Conservation (phyloP, 208 protist species). For the Ichthyophonus hoferi region DNA sequence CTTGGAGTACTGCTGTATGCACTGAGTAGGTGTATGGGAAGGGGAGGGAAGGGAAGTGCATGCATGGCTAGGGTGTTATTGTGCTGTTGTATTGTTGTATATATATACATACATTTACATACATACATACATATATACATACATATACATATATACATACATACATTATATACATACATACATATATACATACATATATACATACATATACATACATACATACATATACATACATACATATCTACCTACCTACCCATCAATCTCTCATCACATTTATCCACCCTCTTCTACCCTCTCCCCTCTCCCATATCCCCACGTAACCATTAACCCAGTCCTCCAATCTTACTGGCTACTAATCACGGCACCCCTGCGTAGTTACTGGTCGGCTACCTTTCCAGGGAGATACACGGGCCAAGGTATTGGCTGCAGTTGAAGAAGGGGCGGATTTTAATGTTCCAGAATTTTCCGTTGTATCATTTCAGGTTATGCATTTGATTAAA, state of each 20-base stretch:
- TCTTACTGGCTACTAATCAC: not conserved
- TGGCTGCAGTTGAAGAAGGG: not conserved
- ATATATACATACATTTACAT: not conserved
- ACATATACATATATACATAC: not conserved
- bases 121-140: not conserved
- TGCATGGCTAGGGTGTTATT: not conserved
- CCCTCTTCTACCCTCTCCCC: not conserved
- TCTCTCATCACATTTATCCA: not conserved
- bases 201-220: not conserved
- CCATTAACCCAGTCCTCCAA: not conserved
- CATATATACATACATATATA: not conserved
- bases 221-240: slow-evolving; percentile 4
- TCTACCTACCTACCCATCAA: not conserved
- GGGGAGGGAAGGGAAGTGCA: not conserved
- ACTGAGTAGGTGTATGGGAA: not conserved
- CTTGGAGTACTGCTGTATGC: slow-evolving; percentile 21
- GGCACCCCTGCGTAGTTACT: not conserved
- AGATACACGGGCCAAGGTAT: not conserved
- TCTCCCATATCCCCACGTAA: not conserved
- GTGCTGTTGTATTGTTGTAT: not conserved
- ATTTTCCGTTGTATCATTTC: not conserved
- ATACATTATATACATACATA: no score
- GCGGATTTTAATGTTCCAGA: not conserved
- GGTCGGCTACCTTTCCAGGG: not conserved
- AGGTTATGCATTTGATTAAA: not conserved